Base-by-base conservation (phyloP, 2,329 filamentous ascomycete genomes). In the Thielaviopsis ethacetica region DNA sequence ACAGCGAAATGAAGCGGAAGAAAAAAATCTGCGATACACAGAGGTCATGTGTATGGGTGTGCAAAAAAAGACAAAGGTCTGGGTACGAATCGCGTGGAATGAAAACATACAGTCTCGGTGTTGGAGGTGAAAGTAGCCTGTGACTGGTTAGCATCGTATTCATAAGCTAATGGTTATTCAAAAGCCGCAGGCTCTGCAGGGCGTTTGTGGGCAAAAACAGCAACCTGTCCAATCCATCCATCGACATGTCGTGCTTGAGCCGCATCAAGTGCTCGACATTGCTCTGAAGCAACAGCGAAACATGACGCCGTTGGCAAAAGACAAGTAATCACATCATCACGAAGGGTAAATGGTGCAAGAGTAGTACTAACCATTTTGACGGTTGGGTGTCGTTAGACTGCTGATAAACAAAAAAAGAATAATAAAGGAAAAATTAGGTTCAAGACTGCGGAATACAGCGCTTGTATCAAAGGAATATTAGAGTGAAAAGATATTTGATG, bases 41-140 rank as follows among this genome's bases (percentile, higher is more conserved):
- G 4, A 9, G 4, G 15, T 17, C 13, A 13, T 41, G 34, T 41
- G 34, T 41, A 41, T 41, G 34, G 10, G 34, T 41, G 4, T 13
- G 15, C 34, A 17, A 41, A 41, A 13, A 41, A 3, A 10, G 10
- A 41, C 4, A 41, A 44, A 5, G 17, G 38, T 44, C 17, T 44
- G 12, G 17, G 38, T 44, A 15, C 38, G 38, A n/a, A 17, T 44
- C 12, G 22, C 9, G 49, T 6, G 4, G 21, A n/a, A 34, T 27
- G 5, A 44, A 10, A 17, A 61, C 59, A 49, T 61, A 61, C 59
- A 49, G 56, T 61, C 13, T 54, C 59, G 26, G 59, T 58, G 54
- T 50, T 61, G 13, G 59, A 61, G 51, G 50, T 56, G 47, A 61
- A 56, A 51, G 56, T 51, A 58, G 59, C 24, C 59, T 61, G 17